Percentiles rank a stretch among this genome's conserved stretches.
Conservation (phyloP, 371 early-diverging fungal genomes). For the Gilbertella persicaria region DNA sequence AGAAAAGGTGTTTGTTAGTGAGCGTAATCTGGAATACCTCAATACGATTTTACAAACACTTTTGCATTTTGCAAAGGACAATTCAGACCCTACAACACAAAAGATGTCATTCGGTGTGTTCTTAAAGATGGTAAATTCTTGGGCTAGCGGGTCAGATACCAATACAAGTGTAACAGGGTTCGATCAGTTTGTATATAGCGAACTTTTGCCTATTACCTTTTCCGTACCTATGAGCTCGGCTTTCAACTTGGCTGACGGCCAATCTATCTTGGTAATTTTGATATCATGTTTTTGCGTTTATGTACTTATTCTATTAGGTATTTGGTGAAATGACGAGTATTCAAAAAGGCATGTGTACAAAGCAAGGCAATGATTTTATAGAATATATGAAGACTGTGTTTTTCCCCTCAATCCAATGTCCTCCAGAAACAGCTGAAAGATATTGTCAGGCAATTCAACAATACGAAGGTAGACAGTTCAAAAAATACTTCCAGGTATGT, state of each 20-base stretch:
- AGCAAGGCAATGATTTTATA: slow-evolving; percentile 66
- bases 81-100: slow-evolving; percentile 71
- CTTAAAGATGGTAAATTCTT: slow-evolving; percentile 75
- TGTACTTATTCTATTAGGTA: slow-evolving; percentile 35
- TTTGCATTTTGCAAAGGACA: slow-evolving; percentile 76
- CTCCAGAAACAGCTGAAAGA: slow-evolving; percentile 60
- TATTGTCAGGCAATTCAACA: slow-evolving; percentile 72
- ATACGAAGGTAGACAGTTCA: slow-evolving; percentile 64
- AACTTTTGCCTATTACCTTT: slow-evolving; percentile 78
- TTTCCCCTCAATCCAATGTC: slow-evolving; percentile 72
- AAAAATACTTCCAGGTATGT: slow-evolving; percentile 74
- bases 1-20: slow-evolving; percentile 75
- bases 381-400: slow-evolving; percentile 67
- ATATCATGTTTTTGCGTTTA: neutral
- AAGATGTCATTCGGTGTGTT: slow-evolving; percentile 85
- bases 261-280: slow-evolving; percentile 63
- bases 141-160: slow-evolving; percentile 59
- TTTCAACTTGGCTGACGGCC: slow-evolving; percentile 83
- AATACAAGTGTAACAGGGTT: slow-evolving; percentile 40
- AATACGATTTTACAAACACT: slow-evolving; percentile 77
- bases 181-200: slow-evolving; percentile 79
- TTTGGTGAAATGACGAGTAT: slow-evolving; percentile 81
- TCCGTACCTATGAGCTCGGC: slow-evolving; percentile 77
- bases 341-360: slow-evolving; percentile 68
- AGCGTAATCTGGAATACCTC: slow-evolving; percentile 75